phyloP scores from a whole-genome alignment of 2,329 filamentous ascomycete genomes.

The Cytospora schulzeri region DNA sequence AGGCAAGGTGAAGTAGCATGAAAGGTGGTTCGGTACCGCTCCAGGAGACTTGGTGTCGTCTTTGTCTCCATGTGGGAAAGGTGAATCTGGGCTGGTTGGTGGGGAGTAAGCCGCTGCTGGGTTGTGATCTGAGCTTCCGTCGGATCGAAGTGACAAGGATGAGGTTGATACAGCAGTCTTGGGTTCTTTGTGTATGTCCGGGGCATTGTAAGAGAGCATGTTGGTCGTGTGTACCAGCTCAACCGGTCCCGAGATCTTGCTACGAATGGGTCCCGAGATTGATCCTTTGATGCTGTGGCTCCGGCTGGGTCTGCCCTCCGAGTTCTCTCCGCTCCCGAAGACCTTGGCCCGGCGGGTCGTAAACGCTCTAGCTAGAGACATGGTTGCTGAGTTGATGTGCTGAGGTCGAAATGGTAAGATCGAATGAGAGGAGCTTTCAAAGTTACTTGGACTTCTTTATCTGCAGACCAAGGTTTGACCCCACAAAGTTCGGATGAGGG shows the following conservation, averaged over 20 bases:
- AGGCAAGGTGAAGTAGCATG: slow-evolving; percentile 64
- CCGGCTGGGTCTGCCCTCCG: slow-evolving; percentile 43
- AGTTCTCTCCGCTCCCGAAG: slow-evolving; percentile 45
- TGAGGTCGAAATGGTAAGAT: background rate
- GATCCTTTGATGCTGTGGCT: slow-evolving; percentile 54
- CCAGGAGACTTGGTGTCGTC: slow-evolving; percentile 46
- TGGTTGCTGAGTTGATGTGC: slow-evolving; percentile 22
- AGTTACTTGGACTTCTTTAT: background rate
- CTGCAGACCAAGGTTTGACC: background rate
- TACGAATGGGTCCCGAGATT: slow-evolving; percentile 51
- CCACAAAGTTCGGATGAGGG: background rate
- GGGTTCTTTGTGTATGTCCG: slow-evolving; percentile 63
- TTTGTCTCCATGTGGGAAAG: slow-evolving; percentile 41
- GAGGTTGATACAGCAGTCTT: slow-evolving; percentile 53
- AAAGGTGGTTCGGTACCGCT: slow-evolving; percentile 67
- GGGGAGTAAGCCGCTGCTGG: slow-evolving; percentile 60
- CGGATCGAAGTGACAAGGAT: slow-evolving; percentile 58
- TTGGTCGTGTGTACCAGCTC: slow-evolving; percentile 93
- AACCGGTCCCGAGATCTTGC: slow-evolving; percentile 84
- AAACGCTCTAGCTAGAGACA: slow-evolving; percentile 67
- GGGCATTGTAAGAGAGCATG: slow-evolving; percentile 92
- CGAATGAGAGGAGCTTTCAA: background rate
- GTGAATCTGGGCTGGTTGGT: slow-evolving; percentile 69
- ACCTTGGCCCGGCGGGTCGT: slow-evolving; percentile 66
- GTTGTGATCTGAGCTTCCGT: slow-evolving; percentile 72